Conservation (phyloP, 495 filamentous ascomycete species). For the Amorphotheca resinae region DNA sequence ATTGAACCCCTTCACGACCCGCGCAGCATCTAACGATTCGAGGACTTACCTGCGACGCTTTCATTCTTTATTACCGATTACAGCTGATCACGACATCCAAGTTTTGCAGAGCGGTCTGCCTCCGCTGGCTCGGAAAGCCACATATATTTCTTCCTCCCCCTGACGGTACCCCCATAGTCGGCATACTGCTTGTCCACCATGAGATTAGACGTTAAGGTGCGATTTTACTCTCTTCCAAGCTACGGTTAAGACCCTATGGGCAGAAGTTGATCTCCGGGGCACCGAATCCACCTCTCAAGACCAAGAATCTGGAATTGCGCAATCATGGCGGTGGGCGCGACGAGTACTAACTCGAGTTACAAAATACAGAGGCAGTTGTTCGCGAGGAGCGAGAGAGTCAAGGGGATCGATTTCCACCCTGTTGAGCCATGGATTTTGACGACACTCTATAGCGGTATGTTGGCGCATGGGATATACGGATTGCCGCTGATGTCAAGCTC, state of each 20-base stretch:
- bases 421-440: slow-evolving; percentile 96
- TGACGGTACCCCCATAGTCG: slow-evolving; percentile 2
- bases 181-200: slow-evolving; percentile 41
- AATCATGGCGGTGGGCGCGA: slow-evolving; percentile 12
- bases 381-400: slow-evolving; percentile 81
- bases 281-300: not conserved
- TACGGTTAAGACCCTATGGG: no score
- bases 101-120: slow-evolving; percentile 6
- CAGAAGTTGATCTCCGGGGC: no score
- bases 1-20: not conserved
- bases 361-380: slow-evolving; percentile 59
- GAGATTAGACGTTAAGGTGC: slow-evolving; percentile 86
- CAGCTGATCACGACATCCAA: slow-evolving; percentile 8
- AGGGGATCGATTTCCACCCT: slow-evolving; percentile 95
- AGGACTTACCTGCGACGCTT: not conserved
- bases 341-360: slow-evolving; percentile 15
- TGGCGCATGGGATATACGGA: slow-evolving; percentile 4
- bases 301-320: slow-evolving; percentile 6
- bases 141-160: slow-evolving; percentile 8
- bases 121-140: slow-evolving; percentile 12
- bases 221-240: slow-evolving; percentile 25
- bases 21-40: not conserved
- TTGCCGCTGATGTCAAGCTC: slow-evolving; percentile 12
- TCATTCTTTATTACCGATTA: not conserved
- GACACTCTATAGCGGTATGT: slow-evolving; percentile 84